These are phyloP conservation scores for Sonneratia caseolaris DNA, from an alignment of 345 rosid genomes.

Conservation along the genomic window DNA sequence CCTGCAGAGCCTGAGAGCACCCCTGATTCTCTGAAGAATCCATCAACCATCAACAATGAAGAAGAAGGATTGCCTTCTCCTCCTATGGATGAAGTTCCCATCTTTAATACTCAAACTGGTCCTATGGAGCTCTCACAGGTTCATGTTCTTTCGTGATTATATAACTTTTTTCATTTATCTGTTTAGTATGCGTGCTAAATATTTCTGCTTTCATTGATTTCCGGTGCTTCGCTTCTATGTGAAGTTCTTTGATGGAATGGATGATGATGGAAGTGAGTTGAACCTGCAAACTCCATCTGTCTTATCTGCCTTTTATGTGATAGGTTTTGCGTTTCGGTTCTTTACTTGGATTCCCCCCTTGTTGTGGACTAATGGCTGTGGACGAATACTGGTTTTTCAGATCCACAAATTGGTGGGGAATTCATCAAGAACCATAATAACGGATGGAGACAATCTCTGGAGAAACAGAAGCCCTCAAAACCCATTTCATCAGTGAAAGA, in stretches of 20 bases:
- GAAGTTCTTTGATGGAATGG: slow-evolving; percentile 93
- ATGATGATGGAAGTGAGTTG: slow-evolving; percentile 93
- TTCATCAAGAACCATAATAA: slow-evolving; percentile 35
- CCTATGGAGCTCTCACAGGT: slow-evolving; percentile 79
- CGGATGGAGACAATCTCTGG: slow-evolving; percentile 32
- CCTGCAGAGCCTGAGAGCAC: slow-evolving; percentile 44
- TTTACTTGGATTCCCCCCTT: slow-evolving; percentile 26
- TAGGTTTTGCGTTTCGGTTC: slow-evolving; percentile 28
- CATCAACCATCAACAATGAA: slow-evolving; percentile 46
- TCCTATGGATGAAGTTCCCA: slow-evolving; percentile 60
- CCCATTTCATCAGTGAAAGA: slow-evolving; percentile 23
- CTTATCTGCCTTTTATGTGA: slow-evolving; percentile 12
- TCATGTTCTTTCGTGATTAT: slow-evolving; percentile 4
- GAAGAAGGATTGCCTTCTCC: slow-evolving; percentile 96
- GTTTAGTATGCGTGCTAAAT: slow-evolving; percentile 14
- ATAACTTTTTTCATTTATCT: background rate
- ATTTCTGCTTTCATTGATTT: slow-evolving; percentile 15
- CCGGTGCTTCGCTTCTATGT: slow-evolving; percentile 12
- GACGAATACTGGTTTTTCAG: slow-evolving; percentile 48
- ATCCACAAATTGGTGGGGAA: slow-evolving; percentile 60
- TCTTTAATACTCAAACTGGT: slow-evolving; percentile 60
- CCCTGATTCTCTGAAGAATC: slow-evolving; percentile 68
- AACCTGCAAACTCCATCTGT: slow-evolving; percentile 16
- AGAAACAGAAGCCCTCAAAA: slow-evolving; percentile 29
- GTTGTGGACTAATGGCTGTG: slow-evolving; percentile 21